Evolutionary conservation across 306 rosid species (phyloP), one percentile per base, ranked within the genome.

Genomic region (Leucaena leucocephala): DNA sequence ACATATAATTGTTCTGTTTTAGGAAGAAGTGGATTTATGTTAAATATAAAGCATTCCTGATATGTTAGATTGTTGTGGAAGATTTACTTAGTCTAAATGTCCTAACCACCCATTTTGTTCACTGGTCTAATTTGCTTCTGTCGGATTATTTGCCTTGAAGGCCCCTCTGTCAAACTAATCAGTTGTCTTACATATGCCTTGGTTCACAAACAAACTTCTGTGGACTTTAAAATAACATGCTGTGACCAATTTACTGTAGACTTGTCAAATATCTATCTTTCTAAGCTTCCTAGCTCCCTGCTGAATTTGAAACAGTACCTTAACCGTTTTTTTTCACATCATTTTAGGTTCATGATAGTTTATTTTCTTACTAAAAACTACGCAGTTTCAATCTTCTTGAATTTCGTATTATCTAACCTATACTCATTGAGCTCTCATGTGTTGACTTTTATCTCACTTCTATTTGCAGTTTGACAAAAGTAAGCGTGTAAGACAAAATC

Each of bases 201-300:
- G 36, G 42, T 67, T 48, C n/a, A 21, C 38, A 35, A 58, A 7
- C 59, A 38, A 59, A 17, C 72, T 17, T 61, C 22, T 57, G 6
- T 54, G 49, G 46, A 19, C 22, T 35, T 43, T 45, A 59, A 61
- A 63, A 22, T 46, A 12, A 63, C 75, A 45, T 70, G 63, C 54
- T 27, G 27, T 65, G 66, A 43, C 15, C 27, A 50, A 44, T 46
- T 52, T 65, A 46, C 61, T 21, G 12, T 13, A 34, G 50, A 71
- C 34, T 21, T 66, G 44, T 55, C 50, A 71, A 7, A 50, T 27
- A 15, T 71, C 35, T 17, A 34, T 52, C 50, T 64, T 43, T 75
- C 61, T 6, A 5, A 55, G 72, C 76, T 52, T 52, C 38, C 68
- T 78, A 57, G 42, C 76, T 58, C 73, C 72, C 48, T 36, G 66